Evolutionary conservation across 306 rosid genomes (phyloP), one percentile per base, ranked within the genome.

Genomic region (Biancaea sappan): DNA sequence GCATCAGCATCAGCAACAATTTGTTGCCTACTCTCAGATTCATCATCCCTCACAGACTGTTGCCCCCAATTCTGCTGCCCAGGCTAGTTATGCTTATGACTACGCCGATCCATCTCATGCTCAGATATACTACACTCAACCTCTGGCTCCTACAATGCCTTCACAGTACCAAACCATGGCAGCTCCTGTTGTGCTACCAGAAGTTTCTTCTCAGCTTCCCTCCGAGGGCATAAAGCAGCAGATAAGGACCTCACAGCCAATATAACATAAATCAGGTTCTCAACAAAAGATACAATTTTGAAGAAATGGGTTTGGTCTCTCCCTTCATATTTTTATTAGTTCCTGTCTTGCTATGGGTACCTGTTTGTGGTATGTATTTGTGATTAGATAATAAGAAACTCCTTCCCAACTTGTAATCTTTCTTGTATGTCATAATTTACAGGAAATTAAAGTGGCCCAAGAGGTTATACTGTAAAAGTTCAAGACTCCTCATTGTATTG

Each of bases 141-240:
- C 85, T 79, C 51, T 81, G 77, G 82, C 86, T 38, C 90, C 86
- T 11, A 29, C 83, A 19, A 79, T 86, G 77, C 68, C 87, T 75
- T 81, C 91, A 68, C 91, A 92, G 77, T 87, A 89, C 70, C 97
- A 89, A 59, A 84, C 92, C 68, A 86, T 91, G 91, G 81, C 86
- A 51, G 75, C 87, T 21, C 66, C 87, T 58, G 82, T 26, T 72
- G 79, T 54, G 66, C 19, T 83, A 71, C 90, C 87, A 0, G 91
- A 85, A 54, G 80, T 51, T 64, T 89, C 91, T 18, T 82, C 79
- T 79, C 92, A 87, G 91, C 88, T 52, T 77, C 81, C 92, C 19
- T 50, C 82, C 5, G 88, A 91, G 41, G 77, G 73, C 84, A 57
- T 87, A 14, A 89, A 88, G 85, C 88, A 86, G 88, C 96, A 84